Conservation (phyloP, 2,329 filamentous ascomycete genomes). For the Chaetomium sp. region DNA sequence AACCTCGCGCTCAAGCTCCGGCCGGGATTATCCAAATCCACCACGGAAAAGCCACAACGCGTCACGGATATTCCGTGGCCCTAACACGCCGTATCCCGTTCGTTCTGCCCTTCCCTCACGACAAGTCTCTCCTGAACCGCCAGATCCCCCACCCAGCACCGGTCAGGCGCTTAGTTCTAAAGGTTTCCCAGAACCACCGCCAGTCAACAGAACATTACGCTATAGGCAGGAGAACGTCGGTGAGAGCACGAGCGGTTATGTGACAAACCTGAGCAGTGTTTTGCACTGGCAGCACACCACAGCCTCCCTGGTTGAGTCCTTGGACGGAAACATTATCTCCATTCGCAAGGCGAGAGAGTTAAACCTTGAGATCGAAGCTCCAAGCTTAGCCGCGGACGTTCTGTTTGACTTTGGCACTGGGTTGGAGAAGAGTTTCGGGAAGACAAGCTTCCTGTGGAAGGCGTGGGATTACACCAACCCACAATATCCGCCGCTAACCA, state of each 20-base stretch:
- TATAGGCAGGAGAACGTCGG: background rate
- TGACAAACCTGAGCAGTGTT: background rate
- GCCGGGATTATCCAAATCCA: background rate
- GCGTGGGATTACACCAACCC: background rate
- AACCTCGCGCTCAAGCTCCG: background rate
- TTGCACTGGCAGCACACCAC: background rate
- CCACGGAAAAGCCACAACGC: background rate
- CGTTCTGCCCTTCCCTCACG: background rate
- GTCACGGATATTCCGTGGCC: background rate
- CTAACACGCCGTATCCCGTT: background rate
- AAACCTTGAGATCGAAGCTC: background rate
- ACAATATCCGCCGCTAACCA: background rate
- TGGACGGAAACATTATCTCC: conserved; percentile 8
- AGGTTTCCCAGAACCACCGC: background rate
- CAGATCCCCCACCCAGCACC: background rate
- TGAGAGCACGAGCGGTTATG: background rate
- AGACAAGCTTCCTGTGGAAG: background rate
- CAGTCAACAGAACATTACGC: background rate
- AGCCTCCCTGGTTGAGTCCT: background rate
- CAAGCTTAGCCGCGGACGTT: too few relatives aligned
- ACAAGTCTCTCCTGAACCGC: background rate
- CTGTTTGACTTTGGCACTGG: background rate
- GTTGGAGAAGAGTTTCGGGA: background rate
- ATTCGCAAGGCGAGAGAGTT: background rate
- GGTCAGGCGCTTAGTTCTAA: background rate